Conservation (phyloP, 176 grass and related monocot genomes). For the Carex littledalei region DNA sequence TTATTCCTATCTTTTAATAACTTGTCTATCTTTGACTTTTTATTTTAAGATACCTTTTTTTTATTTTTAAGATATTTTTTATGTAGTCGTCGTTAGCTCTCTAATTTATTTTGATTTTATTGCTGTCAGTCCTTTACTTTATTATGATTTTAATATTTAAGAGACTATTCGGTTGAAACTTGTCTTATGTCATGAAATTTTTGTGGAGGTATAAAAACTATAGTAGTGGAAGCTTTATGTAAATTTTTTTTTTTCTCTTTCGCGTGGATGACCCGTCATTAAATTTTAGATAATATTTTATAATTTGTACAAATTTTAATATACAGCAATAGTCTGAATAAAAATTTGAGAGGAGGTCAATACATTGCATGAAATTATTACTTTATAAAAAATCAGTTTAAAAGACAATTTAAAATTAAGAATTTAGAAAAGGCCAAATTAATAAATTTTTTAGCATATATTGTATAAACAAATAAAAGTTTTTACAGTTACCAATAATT, state of each 20-base stretch:
- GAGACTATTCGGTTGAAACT: not conserved
- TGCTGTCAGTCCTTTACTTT: not conserved
- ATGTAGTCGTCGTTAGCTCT: not conserved
- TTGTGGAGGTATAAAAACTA: not conserved
- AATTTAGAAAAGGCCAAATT: too few species aligned
- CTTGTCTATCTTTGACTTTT: not conserved
- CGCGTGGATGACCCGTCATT: not conserved
- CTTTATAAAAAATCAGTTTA: not conserved
- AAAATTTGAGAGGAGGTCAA: too few species aligned
- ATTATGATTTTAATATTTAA: not conserved
- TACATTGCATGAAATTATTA: too few species aligned
- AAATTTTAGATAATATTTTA: not conserved
- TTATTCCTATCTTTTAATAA: not conserved
- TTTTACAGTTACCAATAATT: too few species aligned
- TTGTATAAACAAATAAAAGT: not conserved
- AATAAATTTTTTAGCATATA: not conserved
- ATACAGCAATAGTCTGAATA: not conserved
- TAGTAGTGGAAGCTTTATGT: too few species aligned
- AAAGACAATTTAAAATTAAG: not conserved
- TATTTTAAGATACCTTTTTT: not conserved
- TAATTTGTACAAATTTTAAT: not conserved
- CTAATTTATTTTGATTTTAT: not conserved
- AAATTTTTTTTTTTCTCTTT: not conserved
- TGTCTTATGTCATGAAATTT: not conserved
- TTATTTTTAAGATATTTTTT: not conserved